Percentiles rank a stretch among this genome's conserved stretches.
Evolutionary conservation across 805 yeast genomes (phyloP).

Genomic region (Ogataea siamensis): DNA sequence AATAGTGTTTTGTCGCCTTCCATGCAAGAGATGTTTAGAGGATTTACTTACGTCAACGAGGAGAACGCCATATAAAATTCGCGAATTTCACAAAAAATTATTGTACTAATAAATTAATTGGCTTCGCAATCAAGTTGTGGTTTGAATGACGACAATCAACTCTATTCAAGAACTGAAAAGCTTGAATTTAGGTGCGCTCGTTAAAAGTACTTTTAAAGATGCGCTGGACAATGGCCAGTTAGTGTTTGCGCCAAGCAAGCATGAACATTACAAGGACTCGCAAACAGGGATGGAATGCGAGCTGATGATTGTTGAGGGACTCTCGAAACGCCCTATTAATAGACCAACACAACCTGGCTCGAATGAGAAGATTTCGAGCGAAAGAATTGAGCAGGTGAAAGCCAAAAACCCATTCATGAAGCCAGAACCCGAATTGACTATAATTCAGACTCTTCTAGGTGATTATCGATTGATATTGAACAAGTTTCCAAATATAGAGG

Average conservation of each 20-base stretch:
- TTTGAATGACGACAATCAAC: conserved; percentile 14
- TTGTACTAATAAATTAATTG: not conserved
- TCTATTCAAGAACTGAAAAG: conserved; percentile 19
- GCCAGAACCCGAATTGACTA: conserved; percentile 74
- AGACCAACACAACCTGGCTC: conserved; percentile 35
- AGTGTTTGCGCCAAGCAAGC: conserved; percentile 21
- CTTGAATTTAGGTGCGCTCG: conserved; percentile 17
- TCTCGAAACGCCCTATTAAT: conserved; percentile 35
- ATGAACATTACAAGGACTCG: conserved; percentile 25
- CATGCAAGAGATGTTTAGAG: conserved; percentile 96
- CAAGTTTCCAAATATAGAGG: conserved; percentile 80
- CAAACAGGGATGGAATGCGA: conserved; percentile 29
- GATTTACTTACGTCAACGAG: conserved; percentile 85
- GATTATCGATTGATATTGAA: conserved; percentile 69
- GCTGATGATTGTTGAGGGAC: conserved; percentile 34
- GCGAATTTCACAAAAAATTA: conserved; percentile 4
- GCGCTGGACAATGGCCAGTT: conserved; percentile 29
- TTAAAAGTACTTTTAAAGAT: conserved; percentile 21
- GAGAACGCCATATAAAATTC: conserved; percentile 31
- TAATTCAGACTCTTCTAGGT: conserved; percentile 50
- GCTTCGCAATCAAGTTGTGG: conserved; percentile 8
- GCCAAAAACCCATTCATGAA: conserved; percentile 69
- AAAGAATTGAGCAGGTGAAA: conserved; percentile 32
- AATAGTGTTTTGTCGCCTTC: conserved; percentile 80
- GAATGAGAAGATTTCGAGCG: conserved; percentile 36